These are phyloP conservation scores for Pseudocercospora crystallina DNA, from an alignment of 2,329 filamentous ascomycete species.

Conservation along the genomic window DNA sequence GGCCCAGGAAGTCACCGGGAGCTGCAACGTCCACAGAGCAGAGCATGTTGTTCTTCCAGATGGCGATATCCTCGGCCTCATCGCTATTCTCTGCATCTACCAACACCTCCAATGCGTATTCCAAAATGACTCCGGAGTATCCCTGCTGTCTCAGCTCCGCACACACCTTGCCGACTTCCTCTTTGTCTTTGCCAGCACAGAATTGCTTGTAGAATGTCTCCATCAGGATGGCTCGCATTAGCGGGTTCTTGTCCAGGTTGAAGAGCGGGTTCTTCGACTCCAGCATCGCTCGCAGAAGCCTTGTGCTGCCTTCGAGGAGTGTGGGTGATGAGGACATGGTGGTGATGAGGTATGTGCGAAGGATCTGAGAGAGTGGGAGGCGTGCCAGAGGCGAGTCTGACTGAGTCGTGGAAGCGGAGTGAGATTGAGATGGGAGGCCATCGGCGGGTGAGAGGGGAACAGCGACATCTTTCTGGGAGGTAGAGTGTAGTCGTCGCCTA, in stretches of 20 bases:
- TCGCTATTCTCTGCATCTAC: conserved; percentile 53
- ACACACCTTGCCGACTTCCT: conserved; percentile 68
- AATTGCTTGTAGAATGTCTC: conserved; percentile 89
- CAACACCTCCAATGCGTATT: conserved; percentile 81
- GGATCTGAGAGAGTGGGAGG: conserved; percentile 64
- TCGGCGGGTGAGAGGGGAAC: conserved; percentile 5
- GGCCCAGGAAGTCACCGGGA: conserved; percentile 55
- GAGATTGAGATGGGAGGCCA: not conserved
- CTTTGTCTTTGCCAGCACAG: conserved; percentile 74
- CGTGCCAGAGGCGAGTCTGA: conserved; percentile 57
- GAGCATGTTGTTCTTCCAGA: conserved; percentile 73
- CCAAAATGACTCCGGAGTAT: conserved; percentile 79
- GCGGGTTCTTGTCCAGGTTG: conserved; percentile 71
- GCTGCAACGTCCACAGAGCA: conserved; percentile 63
- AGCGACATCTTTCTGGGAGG: conserved; percentile 11
- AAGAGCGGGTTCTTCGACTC: conserved; percentile 66
- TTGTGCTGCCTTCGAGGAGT: conserved; percentile 69
- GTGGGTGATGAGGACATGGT: conserved; percentile 68
- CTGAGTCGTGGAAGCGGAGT: not conserved
- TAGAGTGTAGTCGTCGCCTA: conserved; percentile 16
- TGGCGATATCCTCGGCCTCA: conserved; percentile 61
- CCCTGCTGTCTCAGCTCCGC: conserved; percentile 68
- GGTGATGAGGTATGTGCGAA: conserved; percentile 69
- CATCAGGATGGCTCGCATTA: conserved; percentile 70
- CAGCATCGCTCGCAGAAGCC: conserved; percentile 67